These are phyloP conservation scores for Benincasa hispida DNA, from an alignment of 306 rosid species.

Conservation along the genomic window DNA sequence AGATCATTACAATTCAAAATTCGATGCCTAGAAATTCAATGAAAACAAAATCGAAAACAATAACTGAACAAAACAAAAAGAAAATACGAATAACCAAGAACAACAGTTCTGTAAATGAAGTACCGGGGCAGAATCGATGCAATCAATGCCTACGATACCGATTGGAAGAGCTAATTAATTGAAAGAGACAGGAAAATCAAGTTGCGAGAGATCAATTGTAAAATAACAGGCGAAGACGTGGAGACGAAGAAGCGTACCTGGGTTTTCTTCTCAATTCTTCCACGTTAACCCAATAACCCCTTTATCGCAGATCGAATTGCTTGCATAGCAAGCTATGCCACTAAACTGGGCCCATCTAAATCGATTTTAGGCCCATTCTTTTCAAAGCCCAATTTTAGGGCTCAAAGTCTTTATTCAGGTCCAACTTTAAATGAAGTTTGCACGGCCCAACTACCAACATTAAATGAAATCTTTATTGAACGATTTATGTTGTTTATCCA, in stretches of 20 bases:
- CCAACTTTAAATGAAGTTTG: not conserved
- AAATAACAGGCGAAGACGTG: not conserved
- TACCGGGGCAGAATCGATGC: not conserved
- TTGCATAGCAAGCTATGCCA: not conserved
- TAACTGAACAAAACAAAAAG: not conserved
- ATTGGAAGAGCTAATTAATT: not conserved
- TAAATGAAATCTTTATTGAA: too few relatives aligned
- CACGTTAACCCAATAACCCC: not conserved
- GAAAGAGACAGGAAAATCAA: not conserved
- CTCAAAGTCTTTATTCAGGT: not conserved
- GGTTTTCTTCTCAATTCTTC: not conserved
- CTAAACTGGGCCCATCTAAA: not conserved
- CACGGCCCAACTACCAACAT: too few relatives aligned
- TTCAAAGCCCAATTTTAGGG: not conserved
- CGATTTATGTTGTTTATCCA: too few relatives aligned
- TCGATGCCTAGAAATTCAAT: not conserved
- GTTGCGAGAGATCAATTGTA: not conserved
- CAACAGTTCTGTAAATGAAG: not conserved
- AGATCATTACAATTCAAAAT: slow-evolving; percentile 8
- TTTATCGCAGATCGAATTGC: not conserved
- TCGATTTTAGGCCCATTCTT: not conserved
- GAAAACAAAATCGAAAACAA: not conserved
- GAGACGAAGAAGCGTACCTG: slow-evolving; percentile 8
- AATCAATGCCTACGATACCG: not conserved
- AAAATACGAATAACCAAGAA: not conserved